phyloP scores from a whole-genome alignment of 768 basidiomycete genomes.

The Pisolithus orientalis region DNA sequence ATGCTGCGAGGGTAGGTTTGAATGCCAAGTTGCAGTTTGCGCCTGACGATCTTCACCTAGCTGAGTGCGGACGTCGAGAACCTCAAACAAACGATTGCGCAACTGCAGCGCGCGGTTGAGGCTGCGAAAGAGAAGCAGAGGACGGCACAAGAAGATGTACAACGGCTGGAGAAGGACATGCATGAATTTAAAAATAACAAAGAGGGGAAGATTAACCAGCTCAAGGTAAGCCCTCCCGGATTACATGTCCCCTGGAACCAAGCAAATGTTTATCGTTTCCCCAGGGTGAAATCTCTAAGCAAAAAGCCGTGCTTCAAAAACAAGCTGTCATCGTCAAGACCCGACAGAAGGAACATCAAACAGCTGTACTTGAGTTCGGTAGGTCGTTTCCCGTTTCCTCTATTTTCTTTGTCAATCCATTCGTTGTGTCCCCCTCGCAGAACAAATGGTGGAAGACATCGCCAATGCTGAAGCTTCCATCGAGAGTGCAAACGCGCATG shows the following conservation, averaged over 20 bases:
- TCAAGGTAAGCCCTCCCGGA: conserved; percentile 55
- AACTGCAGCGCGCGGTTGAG: conserved; percentile 53
- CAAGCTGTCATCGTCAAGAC: conserved; percentile 78
- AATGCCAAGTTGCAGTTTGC: no score
- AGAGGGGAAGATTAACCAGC: conserved; percentile 90
- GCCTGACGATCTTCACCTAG: conserved; percentile 32
- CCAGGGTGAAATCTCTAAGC: conserved; percentile 71
- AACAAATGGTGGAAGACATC: conserved; percentile 29
- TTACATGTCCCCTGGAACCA: neutral
- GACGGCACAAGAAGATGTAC: conserved; percentile 67
- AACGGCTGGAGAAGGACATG: conserved; percentile 94
- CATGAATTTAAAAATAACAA: conserved; percentile 98
- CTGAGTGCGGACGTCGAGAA: conserved; percentile 74
- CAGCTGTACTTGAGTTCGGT: conserved; percentile 86
- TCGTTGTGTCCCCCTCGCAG: neutral
- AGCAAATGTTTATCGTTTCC: neutral
- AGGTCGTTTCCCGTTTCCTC: conserved; percentile 14
- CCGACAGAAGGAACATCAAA: conserved; percentile 86
- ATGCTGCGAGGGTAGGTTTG: conserved; percentile 71
- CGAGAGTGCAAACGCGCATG: conserved; percentile 32
- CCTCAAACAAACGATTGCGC: conserved; percentile 55
- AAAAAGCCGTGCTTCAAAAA: conserved; percentile 77
- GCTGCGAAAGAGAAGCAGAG: conserved; percentile 72
- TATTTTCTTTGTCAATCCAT: neutral
- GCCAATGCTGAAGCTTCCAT: conserved; percentile 15